Conservation (phyloP, 352 stramenopile genomes). For the Phytophthora litchii region DNA sequence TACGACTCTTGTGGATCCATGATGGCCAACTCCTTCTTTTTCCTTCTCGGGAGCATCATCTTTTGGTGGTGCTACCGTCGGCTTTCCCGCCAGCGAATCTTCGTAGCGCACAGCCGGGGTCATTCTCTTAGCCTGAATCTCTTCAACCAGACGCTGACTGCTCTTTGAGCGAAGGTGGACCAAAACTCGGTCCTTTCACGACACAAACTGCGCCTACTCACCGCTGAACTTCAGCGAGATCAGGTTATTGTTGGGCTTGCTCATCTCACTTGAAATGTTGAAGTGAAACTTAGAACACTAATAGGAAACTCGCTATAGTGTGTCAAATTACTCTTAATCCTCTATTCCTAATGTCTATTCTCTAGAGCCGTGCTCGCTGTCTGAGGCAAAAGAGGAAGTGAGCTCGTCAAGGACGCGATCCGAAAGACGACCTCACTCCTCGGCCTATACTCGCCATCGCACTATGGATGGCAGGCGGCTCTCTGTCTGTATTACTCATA, state of each 20-base stretch:
- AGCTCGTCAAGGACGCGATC: no score
- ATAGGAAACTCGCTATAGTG: no score
- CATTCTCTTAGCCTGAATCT: not conserved
- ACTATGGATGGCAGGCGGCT: conserved; percentile 8
- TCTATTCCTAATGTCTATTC: not conserved
- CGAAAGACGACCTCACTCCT: not conserved
- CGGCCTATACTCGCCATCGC: conserved; percentile 10
- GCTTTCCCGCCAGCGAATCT: not conserved
- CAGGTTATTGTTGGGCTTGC: not conserved
- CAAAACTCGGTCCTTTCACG: not conserved
- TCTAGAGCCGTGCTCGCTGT: not conserved
- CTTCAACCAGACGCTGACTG: not conserved
- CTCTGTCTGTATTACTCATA: conserved; percentile 12
- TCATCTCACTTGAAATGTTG: not conserved
- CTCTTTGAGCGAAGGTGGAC: not conserved
- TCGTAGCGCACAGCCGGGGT: not conserved
- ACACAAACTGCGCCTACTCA: not conserved
- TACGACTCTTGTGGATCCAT: not conserved
- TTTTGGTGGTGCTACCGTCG: not conserved
- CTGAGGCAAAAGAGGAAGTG: no score
- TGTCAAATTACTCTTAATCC: no score
- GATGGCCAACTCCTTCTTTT: conserved; percentile 1
- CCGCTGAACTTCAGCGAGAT: not conserved
- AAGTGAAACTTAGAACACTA: no score
- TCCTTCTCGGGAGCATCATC: not conserved